Percentiles rank a stretch among this genome's conserved stretches.
phyloP scores from a whole-genome alignment of 139 green algal genomes.

The Deuterostichococcus epilithicus region DNA sequence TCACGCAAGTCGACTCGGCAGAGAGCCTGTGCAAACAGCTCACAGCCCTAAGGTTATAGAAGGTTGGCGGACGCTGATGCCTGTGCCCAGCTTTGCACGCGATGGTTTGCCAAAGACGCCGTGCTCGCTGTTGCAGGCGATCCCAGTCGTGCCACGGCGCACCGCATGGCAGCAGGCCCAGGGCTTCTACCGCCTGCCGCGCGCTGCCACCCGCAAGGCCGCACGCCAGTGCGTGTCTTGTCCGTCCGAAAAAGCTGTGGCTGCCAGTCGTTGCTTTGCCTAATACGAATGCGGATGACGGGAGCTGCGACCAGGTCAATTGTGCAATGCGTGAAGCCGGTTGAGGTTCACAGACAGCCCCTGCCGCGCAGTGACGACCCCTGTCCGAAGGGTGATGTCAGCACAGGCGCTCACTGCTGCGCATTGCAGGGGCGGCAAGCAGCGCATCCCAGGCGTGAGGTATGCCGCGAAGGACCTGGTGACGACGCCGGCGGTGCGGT shows the following conservation, averaged over 20 bases:
- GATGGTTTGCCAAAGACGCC: too few species aligned
- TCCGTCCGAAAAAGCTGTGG: too few species aligned
- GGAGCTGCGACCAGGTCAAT: too few species aligned
- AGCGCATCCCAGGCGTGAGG: conserved; percentile 28
- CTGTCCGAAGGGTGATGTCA: background rate
- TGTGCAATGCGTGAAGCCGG: too few species aligned
- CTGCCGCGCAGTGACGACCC: too few species aligned
- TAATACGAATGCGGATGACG: background rate
- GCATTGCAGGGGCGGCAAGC: conserved; percentile 28
- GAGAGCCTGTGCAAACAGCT: too few species aligned
- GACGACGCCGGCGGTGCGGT: conserved; percentile 16
- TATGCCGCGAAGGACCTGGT: conserved; percentile 22
- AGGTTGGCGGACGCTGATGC: too few species aligned
- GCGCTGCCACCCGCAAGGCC: background rate
- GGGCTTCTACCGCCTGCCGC: background rate
- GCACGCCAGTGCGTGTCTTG: background rate
- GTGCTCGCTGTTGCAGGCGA: background rate
- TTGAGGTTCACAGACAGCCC: too few species aligned
- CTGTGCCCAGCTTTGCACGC: too few species aligned
- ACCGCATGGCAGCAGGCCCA: background rate
- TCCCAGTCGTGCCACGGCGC: background rate
- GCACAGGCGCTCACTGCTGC: background rate
- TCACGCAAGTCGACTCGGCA: too few species aligned
- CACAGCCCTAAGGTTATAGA: too few species aligned
- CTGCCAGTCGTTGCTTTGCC: too few species aligned